Percentiles rank a stretch among this genome's conserved stretches.
Evolutionary conservation across 495 filamentous ascomycete species (phyloP).

Genomic region (Xylaria venustula): DNA sequence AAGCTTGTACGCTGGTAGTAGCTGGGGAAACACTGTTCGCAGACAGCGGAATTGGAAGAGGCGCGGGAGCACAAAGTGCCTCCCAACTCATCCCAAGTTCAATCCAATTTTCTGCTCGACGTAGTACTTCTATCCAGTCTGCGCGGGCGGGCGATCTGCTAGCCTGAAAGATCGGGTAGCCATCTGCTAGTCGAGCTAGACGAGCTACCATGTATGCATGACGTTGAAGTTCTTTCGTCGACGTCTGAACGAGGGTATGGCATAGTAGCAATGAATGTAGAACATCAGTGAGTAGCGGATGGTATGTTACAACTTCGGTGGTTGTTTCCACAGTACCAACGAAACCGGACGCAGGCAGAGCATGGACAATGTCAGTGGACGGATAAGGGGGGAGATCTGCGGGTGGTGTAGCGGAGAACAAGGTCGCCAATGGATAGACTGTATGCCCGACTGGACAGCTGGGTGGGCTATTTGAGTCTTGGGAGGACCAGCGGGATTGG

Average conservation of each 20-base stretch:
- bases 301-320: conserved; percentile 72
- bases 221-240: conserved; percentile 67
- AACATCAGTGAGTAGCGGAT: conserved; percentile 72
- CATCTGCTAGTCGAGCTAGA: conserved; percentile 69
- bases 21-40: conserved; percentile 18
- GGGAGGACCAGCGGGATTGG: conserved; percentile 24
- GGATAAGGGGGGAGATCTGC: conserved; percentile 58
- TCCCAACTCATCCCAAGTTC: conserved; percentile 64
- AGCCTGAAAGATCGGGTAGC: conserved; percentile 75
- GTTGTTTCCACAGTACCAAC: conserved; percentile 28
- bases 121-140: conserved; percentile 77
- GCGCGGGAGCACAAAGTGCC: conserved; percentile 65
- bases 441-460: conserved; percentile 25
- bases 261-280: conserved; percentile 71
- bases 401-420: conserved; percentile 57
- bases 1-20: conserved; percentile 17
- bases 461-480: conserved; percentile 28
- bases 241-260: conserved; percentile 72
- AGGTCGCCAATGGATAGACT: conserved; percentile 49
- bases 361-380: conserved; percentile 35
- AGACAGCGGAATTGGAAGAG: conserved; percentile 48
- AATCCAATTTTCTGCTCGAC: conserved; percentile 63
- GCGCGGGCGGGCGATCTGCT: conserved; percentile 68
- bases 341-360: conserved; percentile 19
- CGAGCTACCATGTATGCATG: conserved; percentile 78